phyloP scores from a whole-genome alignment of 2,329 filamentous ascomycete species.

The Orbilia quercus region DNA sequence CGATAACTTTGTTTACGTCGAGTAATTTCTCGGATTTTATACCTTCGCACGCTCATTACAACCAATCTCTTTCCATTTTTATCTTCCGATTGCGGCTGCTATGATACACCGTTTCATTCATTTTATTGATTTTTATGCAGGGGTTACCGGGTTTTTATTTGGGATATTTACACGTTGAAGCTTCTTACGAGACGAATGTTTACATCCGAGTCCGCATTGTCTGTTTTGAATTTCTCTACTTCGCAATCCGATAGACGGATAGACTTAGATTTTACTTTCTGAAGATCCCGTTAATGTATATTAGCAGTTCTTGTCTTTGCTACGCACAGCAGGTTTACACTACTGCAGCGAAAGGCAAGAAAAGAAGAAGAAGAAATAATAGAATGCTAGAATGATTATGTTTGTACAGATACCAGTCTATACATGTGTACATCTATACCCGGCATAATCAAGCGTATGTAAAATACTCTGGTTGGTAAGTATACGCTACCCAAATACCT shows the following conservation, averaged over 20 bases:
- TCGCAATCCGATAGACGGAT: background rate
- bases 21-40: slow-evolving; percentile 20
- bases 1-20: slow-evolving; percentile 55
- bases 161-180: background rate
- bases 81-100: slow-evolving; percentile 2
- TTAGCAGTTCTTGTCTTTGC: slow-evolving; percentile 11
- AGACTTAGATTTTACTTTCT: slow-evolving; percentile 4
- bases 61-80: slow-evolving; percentile 26
- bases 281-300: slow-evolving; percentile 14
- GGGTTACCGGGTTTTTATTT: slow-evolving; percentile 18
- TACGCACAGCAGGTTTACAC: slow-evolving; percentile 24
- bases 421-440: background rate
- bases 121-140: slow-evolving; percentile 27
- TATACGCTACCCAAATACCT: too few relatives aligned
- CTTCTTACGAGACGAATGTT: too few relatives aligned
- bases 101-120: slow-evolving; percentile 17
- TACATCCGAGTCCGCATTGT: too few relatives aligned
- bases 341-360: slow-evolving; percentile 9
- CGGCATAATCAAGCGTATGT: too few relatives aligned
- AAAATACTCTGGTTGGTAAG: too few relatives aligned
- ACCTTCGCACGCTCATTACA: slow-evolving; percentile 1
- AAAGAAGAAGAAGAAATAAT: slow-evolving; percentile 7
- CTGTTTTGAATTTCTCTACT: too few relatives aligned
- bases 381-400: slow-evolving; percentile 22
- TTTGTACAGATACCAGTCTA: slow-evolving; percentile 7